Base-by-base conservation (phyloP, 2,329 filamentous ascomycete genomes). In the Clonostachys rhizophaga region DNA sequence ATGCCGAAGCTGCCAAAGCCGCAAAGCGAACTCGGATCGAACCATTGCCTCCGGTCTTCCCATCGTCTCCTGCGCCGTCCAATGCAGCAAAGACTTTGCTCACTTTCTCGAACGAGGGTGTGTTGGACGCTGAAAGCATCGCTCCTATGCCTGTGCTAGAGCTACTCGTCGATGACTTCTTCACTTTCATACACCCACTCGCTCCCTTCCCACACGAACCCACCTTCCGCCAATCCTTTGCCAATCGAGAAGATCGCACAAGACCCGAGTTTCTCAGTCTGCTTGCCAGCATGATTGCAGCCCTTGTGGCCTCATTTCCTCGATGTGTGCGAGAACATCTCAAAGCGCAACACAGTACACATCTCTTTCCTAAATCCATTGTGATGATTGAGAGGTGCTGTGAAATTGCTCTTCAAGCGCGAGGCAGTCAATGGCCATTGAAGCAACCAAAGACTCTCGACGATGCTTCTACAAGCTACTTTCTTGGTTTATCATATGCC, bases 201-300 rank as follows among this genome's bases (percentile, higher is more conserved):
- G 81, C 80, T 49, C 87, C 87, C 0, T 91, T 91, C 48, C 87
- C 87, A 0, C 87, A 91, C 62, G 86, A 91, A 59, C 86, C 86
- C 1, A 87, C 85, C 5, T 91, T 91, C 61, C 78, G 86, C 18
- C 77, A 82, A 51, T 82, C 82, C 2, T 87, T 89, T 62, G 74
- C 75, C 8, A 76, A 76, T 47, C 75, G 87, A 34, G 80, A 87
- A 57, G 86, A 90, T 59, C 73, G 82, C 45, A 78, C 74, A 7
- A 83, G 81, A 53, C 78, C 80, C 10, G 75, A 79, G 14, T 91
- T 91, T 54, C 69, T 91, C 3, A 84, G 85, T 3, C 65, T 91
- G 39, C 63, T 91, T 20, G 81, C 87, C 2, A 86, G 86, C 48
- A 91, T 91, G 87, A 77, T 91, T 33, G 84, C 80, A 41, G 70